Conservation (phyloP, 306 rosid species). For the Cucumis hystrix region DNA sequence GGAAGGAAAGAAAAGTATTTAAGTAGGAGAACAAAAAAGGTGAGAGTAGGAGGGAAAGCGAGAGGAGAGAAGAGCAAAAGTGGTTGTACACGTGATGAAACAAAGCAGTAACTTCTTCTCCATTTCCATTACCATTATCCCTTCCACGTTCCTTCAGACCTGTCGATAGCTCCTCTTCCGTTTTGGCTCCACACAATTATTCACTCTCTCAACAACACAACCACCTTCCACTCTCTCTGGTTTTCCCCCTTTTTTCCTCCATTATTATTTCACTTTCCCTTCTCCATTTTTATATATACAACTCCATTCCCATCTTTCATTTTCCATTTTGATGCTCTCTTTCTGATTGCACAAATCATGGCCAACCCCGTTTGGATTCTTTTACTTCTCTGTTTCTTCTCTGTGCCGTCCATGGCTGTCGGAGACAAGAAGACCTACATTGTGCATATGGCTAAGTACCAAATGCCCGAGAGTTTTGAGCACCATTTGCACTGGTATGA, state of each 20-base stretch:
- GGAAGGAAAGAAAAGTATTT: background rate
- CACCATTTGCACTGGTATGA: constrained; percentile 57
- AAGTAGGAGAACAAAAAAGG: background rate
- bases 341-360: background rate
- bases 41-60: background rate
- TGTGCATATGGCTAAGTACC: constrained; percentile 44
- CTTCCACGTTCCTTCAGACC: background rate
- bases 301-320: background rate
- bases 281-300: background rate
- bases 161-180: background rate
- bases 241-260: background rate
- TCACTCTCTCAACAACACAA: constrained; percentile 34
- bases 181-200: constrained; percentile 48
- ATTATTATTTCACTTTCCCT: background rate
- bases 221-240: constrained; percentile 12
- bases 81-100: constrained; percentile 1
- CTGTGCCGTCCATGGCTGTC: constrained; percentile 16
- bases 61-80: background rate
- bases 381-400: constrained; percentile 12
- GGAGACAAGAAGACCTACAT: constrained; percentile 38
- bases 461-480: constrained; percentile 47
- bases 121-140: background rate
- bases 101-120: background rate
- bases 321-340: background rate
- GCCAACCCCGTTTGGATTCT: background rate